Percentiles rank a stretch among this genome's conserved stretches.
Conservation (phyloP, 352 stramenopile species). For the Globisporangium iwayamae region DNA sequence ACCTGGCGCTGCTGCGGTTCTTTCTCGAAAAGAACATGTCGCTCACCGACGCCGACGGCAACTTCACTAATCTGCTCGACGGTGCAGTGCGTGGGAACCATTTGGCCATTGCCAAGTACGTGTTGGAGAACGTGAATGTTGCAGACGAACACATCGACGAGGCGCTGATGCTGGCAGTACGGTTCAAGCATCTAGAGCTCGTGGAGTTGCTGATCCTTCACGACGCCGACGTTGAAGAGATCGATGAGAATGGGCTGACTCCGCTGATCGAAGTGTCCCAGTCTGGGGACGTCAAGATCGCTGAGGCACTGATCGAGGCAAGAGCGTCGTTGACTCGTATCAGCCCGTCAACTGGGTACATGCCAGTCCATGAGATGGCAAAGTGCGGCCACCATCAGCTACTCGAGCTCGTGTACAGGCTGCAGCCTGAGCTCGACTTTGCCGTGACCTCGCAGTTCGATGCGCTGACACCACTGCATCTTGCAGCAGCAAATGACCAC, state of each 20-base stretch:
- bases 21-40: slow-evolving; percentile 5
- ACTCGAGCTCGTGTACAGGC: neutral
- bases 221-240: slow-evolving; percentile 1
- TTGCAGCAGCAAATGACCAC: slow-evolving; percentile 2
- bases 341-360: slow-evolving; percentile 1
- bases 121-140: slow-evolving; percentile 6
- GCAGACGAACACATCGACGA: slow-evolving; percentile 11
- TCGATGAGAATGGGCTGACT: slow-evolving; percentile 2
- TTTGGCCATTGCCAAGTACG: neutral
- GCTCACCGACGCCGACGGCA: neutral
- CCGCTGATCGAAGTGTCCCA: neutral
- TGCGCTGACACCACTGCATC: slow-evolving; percentile 1
- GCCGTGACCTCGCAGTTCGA: neutral
- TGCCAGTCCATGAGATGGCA: slow-evolving; percentile 7
- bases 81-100: slow-evolving; percentile 8
- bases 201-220: slow-evolving; percentile 8
- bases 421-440: slow-evolving; percentile 3
- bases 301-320: neutral
- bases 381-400: neutral
- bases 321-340: neutral
- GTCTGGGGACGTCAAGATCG: neutral
- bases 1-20: slow-evolving; percentile 6
- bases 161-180: slow-evolving; percentile 1
- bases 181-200: slow-evolving; percentile 1
- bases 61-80: slow-evolving; percentile 8